A percentile compares a stretch with the other conserved stretches of the same genome.
phyloP scores from a whole-genome alignment of 73 alveolate genomes.

The Durusdinium trenchii region DNA sequence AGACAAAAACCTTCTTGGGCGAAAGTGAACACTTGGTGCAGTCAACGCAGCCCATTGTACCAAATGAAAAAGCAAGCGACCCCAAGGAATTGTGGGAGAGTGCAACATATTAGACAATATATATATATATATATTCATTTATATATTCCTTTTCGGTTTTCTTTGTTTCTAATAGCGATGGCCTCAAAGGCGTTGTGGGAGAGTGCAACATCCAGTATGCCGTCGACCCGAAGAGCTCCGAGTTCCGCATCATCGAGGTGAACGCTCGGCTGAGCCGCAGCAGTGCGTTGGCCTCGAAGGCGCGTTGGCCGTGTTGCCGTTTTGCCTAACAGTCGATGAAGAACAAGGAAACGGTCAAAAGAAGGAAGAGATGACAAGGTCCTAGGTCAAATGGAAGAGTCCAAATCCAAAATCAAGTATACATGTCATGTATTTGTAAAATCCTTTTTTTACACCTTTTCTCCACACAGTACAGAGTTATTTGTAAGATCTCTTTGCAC shows the following conservation, averaged over 20 bases:
- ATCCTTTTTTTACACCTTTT: no score
- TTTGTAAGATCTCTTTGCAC: background rate
- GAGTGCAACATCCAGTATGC: slow-evolving; percentile 96
- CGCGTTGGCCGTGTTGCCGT: no score
- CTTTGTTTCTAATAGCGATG: background rate
- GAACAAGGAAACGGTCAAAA: no score
- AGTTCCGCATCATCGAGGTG: slow-evolving; percentile 94
- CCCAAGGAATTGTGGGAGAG: background rate
- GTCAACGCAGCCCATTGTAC: no score
- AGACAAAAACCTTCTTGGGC: background rate
- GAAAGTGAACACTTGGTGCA: background rate
- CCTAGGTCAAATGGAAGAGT: no score
- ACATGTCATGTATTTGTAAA: no score
- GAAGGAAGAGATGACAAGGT: no score
- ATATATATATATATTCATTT: background rate
- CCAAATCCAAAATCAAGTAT: no score
- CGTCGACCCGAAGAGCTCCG: slow-evolving; percentile 75
- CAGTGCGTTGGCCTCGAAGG: slow-evolving; percentile 95
- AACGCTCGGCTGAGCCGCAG: slow-evolving; percentile 95
- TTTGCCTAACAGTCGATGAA: no score
- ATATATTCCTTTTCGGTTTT: background rate
- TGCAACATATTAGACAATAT: background rate
- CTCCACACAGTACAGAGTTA: no score
- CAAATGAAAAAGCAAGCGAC: no score
- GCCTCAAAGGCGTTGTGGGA: slow-evolving; percentile 47